phyloP scores from a whole-genome alignment of 2,329 filamentous ascomycete genomes.

The Aquanectria penicillioides region DNA sequence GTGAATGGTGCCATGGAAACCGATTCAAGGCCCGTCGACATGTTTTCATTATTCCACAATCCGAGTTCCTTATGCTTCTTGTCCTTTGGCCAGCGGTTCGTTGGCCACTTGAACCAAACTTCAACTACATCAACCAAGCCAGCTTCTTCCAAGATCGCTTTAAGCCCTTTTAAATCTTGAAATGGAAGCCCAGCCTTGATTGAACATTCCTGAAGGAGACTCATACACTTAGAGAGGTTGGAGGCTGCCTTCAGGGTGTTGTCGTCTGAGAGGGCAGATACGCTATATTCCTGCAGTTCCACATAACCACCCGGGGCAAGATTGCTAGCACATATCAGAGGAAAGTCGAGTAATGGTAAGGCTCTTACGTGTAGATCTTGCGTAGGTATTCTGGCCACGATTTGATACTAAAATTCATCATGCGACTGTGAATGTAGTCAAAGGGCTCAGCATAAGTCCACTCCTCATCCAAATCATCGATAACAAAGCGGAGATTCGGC shows the following conservation, averaged over 20 bases:
- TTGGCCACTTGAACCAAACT: slow-evolving; percentile 1
- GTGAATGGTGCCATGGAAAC: slow-evolving; percentile 1
- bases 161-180: neutral
- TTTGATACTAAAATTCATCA: slow-evolving; percentile 33
- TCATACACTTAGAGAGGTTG: slow-evolving; percentile 32
- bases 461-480: slow-evolving; percentile 49
- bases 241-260: slow-evolving; percentile 37
- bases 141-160: neutral
- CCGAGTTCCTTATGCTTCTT: slow-evolving; percentile 11
- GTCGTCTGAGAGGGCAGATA: slow-evolving; percentile 44
- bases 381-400: too few relatives aligned
- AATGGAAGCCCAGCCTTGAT: slow-evolving; percentile 28
- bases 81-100: slow-evolving; percentile 1
- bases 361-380: too few relatives aligned
- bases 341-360: too few relatives aligned
- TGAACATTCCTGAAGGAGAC: too few relatives aligned
- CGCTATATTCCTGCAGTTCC: slow-evolving; percentile 43
- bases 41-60: neutral
- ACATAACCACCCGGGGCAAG: slow-evolving; percentile 45
- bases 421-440: slow-evolving; percentile 49
- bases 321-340: slow-evolving; percentile 12
- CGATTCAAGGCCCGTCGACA: neutral
- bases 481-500: slow-evolving; percentile 57
- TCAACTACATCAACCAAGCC: slow-evolving; percentile 1
- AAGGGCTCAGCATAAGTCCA: slow-evolving; percentile 48